Evolutionary conservation across 345 rosid species (phyloP).

Genomic region (Psidium guajava): DNA sequence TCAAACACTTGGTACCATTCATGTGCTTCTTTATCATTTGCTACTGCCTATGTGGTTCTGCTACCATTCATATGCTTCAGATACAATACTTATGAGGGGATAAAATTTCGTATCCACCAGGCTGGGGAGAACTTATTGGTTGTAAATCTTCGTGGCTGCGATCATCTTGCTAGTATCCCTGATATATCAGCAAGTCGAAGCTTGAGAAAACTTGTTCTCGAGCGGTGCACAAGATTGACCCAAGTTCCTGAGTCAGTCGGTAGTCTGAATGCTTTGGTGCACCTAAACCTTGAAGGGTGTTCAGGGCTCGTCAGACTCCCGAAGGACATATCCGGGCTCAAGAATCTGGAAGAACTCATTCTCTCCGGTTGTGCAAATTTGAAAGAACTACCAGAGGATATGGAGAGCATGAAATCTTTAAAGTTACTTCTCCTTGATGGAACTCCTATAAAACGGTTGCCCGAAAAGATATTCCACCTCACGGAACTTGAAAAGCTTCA

Average conservation of each 20-base stretch:
- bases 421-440: slow-evolving; percentile 25
- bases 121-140: slow-evolving; percentile 17
- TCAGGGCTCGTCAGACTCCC: slow-evolving; percentile 23
- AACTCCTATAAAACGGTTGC: slow-evolving; percentile 31
- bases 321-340: slow-evolving; percentile 27
- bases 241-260: slow-evolving; percentile 32
- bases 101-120: not conserved
- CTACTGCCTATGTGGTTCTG: not conserved
- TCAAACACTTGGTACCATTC: not conserved
- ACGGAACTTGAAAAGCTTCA: slow-evolving; percentile 34
- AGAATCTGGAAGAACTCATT: slow-evolving; percentile 21
- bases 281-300: slow-evolving; percentile 30
- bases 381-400: slow-evolving; percentile 21
- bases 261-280: slow-evolving; percentile 10
- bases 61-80: not conserved
- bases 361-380: slow-evolving; percentile 26
- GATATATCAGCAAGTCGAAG: slow-evolving; percentile 21
- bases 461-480: slow-evolving; percentile 25
- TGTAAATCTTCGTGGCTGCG: slow-evolving; percentile 24
- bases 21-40: not conserved
- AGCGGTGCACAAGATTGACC: slow-evolving; percentile 15
- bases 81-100: not conserved
- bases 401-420: slow-evolving; percentile 28
- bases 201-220: slow-evolving; percentile 31
- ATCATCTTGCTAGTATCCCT: slow-evolving; percentile 20